These are phyloP conservation scores for Perilla frutescens DNA, from an alignment of 257 asterid species.

Conservation along the genomic window DNA sequence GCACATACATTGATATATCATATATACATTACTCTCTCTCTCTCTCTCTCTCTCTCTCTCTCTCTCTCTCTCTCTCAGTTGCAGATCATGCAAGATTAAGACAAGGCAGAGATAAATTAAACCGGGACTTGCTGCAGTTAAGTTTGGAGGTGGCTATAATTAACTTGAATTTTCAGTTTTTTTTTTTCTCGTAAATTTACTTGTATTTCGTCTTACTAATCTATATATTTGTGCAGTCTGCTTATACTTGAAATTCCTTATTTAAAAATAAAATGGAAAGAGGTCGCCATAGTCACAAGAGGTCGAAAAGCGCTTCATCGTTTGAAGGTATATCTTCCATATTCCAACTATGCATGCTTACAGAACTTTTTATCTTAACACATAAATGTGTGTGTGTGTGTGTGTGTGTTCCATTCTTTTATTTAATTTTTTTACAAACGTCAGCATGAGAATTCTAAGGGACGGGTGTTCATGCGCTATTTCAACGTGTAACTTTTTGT, in stretches of 20 bases:
- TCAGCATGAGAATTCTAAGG: too few species aligned
- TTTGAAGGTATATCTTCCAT: conserved; percentile 54
- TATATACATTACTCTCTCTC: background rate
- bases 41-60: background rate
- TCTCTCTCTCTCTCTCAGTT: background rate
- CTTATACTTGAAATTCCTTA: conserved; percentile 24
- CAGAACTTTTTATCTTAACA: background rate
- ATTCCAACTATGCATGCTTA: background rate
- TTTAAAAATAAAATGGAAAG: conserved; percentile 54
- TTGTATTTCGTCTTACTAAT: background rate
- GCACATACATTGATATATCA: too few species aligned
- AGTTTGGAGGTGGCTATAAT: too few species aligned
- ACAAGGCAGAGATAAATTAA: too few species aligned
- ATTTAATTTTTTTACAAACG: too few species aligned
- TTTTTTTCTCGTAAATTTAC: background rate
- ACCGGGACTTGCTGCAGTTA: too few species aligned
- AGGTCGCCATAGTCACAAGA: conserved; percentile 56
- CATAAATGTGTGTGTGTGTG: background rate
- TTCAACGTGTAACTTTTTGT: background rate
- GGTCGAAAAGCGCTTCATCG: conserved; percentile 59
- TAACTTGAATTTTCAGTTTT: background rate
- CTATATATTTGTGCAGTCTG: conserved; percentile 18
- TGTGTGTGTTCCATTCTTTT: too few species aligned
- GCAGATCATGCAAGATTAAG: background rate
- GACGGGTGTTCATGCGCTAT: background rate